Conservation (phyloP, 148 eudicot genomes). For the Chenopodium quinoa region DNA sequence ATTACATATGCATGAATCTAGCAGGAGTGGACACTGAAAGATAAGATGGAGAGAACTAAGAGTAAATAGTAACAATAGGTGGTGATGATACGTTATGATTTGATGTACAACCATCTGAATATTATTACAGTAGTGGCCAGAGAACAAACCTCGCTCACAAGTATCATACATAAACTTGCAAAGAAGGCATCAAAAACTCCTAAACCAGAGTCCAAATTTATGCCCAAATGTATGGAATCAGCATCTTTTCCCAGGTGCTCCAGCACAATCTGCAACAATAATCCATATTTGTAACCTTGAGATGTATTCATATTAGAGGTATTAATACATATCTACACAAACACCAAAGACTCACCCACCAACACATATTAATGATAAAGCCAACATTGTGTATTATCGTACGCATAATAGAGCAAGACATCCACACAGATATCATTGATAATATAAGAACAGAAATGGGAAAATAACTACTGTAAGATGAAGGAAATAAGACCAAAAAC, state of each 20-base stretch:
- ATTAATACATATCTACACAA: not conserved
- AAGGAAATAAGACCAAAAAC: not conserved
- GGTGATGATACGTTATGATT: not conserved
- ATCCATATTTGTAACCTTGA: not conserved
- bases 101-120: not conserved
- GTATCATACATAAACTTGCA: conserved; percentile 92
- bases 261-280: conserved; percentile 49
- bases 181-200: conserved; percentile 90
- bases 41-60: not conserved
- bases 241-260: conserved; percentile 57
- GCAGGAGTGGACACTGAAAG: conserved; percentile 1
- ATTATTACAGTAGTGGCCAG: not conserved
- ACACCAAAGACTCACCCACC: not conserved
- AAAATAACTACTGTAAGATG: not conserved
- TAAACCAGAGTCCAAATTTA: conserved; percentile 69
- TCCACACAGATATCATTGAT: no score
- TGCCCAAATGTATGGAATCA: conserved; percentile 46
- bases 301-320: not conserved
- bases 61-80: not conserved
- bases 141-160: conserved; percentile 94
- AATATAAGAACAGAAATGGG: not conserved
- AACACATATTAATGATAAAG: no score
- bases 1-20: conserved; percentile 10
- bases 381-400: no score
- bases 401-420: no score